Evolutionary conservation across 768 basidiomycete species (phyloP), one percentile per base, ranked within the genome.

Genomic region (Pholiota molesta): DNA sequence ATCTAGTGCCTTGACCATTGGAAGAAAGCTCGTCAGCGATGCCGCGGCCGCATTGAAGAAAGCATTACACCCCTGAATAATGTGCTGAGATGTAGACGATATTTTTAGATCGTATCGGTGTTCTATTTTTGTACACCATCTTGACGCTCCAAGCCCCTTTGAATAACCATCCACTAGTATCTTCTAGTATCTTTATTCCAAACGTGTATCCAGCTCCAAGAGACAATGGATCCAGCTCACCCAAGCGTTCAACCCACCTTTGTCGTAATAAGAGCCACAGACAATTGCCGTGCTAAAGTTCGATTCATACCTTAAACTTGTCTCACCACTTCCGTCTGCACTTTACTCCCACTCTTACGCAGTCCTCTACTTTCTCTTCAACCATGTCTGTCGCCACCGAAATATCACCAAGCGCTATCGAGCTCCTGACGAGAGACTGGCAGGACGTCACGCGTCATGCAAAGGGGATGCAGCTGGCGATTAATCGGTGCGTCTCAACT

Each of bases 11-110:
- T 61, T 68, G 31, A 29, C 40, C 53, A 67, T 78, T n/a, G 78
- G 77, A 21, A 73, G 69, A 31, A 72, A 76, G 55, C 65, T 79
- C 23, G 73, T 79, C 33, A 66, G 73, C 40, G 76, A 79, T 60
- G 77, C 79, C n/a, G 75, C 72, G 5, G 61, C 47, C 13, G 76
- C 75, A 7, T 62, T 79, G 67, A 66, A 60, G 47, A 73, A 72
- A 61, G 77, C 73, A 3, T 69, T 66, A 56, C 31, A 53, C 45
- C 47, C 47, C 19, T 49, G 23, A 26, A 37, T 37, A 37, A 37
- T 11, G 10, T 14, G 35, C 31, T 31, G 31, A 31, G 31, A 31
- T 7, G 1, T 13, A 23, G 23, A 10, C 19, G 47, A 21, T 44
- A 44, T 44, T 44, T 44, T 44, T 44, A 16, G 42, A n/a, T 1